These are phyloP conservation scores for Candida pseudocylindracea DNA, from an alignment of 1,139 yeast genomes.

Conservation along the genomic window DNA sequence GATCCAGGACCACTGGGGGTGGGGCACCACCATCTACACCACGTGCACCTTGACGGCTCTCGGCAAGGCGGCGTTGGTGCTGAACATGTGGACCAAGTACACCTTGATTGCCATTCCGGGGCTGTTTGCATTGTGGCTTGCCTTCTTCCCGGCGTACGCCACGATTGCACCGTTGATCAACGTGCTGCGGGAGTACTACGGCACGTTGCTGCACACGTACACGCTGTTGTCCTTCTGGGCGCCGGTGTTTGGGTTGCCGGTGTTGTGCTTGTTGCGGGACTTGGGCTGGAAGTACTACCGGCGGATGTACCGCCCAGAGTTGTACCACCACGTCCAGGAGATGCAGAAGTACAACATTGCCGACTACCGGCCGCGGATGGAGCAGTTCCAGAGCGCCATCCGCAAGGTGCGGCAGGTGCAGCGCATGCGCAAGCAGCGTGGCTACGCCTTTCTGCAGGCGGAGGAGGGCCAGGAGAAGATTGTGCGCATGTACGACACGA, in stretches of 20 bases:
- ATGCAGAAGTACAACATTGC: conserved; percentile 90
- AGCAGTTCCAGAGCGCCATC: conserved; percentile 91
- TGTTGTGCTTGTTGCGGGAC: conserved; percentile 66
- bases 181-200: conserved; percentile 70
- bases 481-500: conserved; percentile 87
- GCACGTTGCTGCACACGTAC: conserved; percentile 57
- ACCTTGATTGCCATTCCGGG: conserved; percentile 90
- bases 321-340: conserved; percentile 90
- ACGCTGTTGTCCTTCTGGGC: conserved; percentile 77
- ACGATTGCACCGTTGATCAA: conserved; percentile 64
- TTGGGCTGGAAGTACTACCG: conserved; percentile 87
- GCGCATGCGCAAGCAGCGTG: conserved; percentile 94
- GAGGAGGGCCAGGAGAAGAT: conserved; percentile 82
- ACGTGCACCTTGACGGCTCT: conserved; percentile 74
- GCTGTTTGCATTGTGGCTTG: conserved; percentile 65
- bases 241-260: conserved; percentile 50
- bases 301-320: conserved; percentile 76
- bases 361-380: conserved; percentile 87
- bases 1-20: conserved; percentile 79
- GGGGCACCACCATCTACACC: conserved; percentile 87
- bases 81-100: conserved; percentile 89
- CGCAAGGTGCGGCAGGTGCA: conserved; percentile 96
- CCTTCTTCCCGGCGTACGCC: conserved; percentile 75
- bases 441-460: conserved; percentile 94
- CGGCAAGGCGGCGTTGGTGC: conserved; percentile 86